Evolutionary conservation across 371 early-diverging fungal genomes (phyloP), one percentile per base, ranked within the genome.

Genomic region (Blyttiomyces sp.): DNA sequence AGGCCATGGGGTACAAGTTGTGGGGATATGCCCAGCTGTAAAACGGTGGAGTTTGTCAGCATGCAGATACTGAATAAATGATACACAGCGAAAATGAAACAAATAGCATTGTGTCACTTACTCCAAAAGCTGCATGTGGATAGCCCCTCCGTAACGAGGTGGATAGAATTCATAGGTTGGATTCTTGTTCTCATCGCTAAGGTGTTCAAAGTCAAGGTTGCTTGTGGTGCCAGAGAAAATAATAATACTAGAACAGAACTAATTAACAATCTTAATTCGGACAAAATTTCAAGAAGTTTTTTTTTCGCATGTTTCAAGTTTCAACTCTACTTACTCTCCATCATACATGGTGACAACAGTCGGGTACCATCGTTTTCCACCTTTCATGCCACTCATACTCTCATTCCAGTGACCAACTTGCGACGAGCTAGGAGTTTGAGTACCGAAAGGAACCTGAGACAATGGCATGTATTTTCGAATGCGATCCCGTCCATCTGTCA

Each of bases 121-220:
- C 45, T 59, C 31, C 42, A 65, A 39, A 43, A 65, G 17, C n/a
- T 21, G 26, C 17, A 42, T 27, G 34, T 33, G 23, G 9, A 48
- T 54, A 36, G 35, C 54, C 7, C n/a, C 57, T 32, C 57, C 43
- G 46, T 17, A 49, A 26, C 32, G 34, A 43, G 46, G 34, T 9
- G 70, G 73, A 52, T 59, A 69, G 46, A 62, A 73, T 45, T 73
- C 66, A 32, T 68, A 70, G 23, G 74, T 70, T 2, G 74, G 74
- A 57, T 73, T 73, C 39, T 67, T 63, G 48, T 63, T 57, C 27
- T 63, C 33, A 9, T 30, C 44, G 0, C 16, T n/a, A 24, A 64
- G 39, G 32, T 60, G 24, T 13, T 49, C 52, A 48, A 64, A 69
- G 32, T 57, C 70, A 11, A 69, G 21, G 39, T 64, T 55, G 26